These are phyloP conservation scores for Actinomortierella ambigua DNA, from an alignment of 371 early-diverging fungal species.

Conservation along the genomic window DNA sequence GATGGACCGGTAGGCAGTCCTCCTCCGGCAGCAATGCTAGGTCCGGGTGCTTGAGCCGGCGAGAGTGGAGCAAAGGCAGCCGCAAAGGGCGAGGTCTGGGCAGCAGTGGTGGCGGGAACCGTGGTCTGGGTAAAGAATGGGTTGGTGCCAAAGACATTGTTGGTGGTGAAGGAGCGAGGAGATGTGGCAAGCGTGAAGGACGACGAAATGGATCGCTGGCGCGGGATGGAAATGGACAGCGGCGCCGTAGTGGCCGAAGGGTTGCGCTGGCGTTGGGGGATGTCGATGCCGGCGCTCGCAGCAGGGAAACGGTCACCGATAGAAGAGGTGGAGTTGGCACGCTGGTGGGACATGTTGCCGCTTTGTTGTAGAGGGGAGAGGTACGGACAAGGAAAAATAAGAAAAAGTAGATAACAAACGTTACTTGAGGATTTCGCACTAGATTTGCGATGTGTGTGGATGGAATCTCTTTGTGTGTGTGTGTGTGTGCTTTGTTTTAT, in stretches of 20 bases:
- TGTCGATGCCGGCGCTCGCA: slow-evolving; percentile 16
- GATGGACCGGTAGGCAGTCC: slow-evolving; percentile 9
- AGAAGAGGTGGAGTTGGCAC: slow-evolving; percentile 26
- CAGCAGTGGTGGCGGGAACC: neutral
- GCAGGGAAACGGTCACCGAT: slow-evolving; percentile 13
- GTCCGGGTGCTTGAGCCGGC: slow-evolving; percentile 12
- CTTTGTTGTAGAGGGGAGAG: neutral
- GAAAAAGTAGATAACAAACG: too few species aligned
- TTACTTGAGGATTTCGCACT: too few species aligned
- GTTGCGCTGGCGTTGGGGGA: neutral
- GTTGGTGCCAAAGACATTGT: slow-evolving; percentile 12
- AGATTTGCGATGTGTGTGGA: too few species aligned
- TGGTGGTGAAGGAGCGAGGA: slow-evolving; percentile 22
- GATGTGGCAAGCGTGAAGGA: slow-evolving; percentile 36
- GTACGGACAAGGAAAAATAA: neutral
- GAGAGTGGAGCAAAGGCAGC: slow-evolving; percentile 11
- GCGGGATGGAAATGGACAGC: slow-evolving; percentile 17
- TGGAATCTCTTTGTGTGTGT: too few species aligned
- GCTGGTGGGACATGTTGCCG: slow-evolving; percentile 20
- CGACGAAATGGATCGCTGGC: slow-evolving; percentile 34
- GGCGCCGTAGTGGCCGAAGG: slow-evolving; percentile 5
- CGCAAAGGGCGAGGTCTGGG: neutral
- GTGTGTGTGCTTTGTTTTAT: too few species aligned
- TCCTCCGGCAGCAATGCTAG: too few species aligned
- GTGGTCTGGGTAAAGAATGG: slow-evolving; percentile 12